Evolutionary conservation across 768 basidiomycete genomes (phyloP).

Genomic region (Calocybe gangraenosa): DNA sequence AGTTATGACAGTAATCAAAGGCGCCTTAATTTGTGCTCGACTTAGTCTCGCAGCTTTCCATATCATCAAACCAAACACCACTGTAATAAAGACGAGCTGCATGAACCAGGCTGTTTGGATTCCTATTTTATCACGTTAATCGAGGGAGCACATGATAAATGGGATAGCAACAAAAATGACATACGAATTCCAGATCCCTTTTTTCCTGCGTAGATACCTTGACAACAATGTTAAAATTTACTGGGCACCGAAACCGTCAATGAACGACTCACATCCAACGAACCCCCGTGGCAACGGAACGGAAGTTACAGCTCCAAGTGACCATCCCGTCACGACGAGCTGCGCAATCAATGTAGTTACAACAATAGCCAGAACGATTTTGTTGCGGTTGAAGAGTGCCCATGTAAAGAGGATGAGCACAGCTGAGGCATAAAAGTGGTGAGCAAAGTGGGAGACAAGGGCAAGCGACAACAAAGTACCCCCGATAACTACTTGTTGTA

Average conservation of each 20-base stretch:
- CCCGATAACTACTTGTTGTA: conserved; percentile 12
- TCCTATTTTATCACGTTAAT: not conserved
- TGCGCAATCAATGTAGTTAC: conserved; percentile 3
- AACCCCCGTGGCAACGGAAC: conserved; percentile 11
- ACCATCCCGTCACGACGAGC: conserved; percentile 14
- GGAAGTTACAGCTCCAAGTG: conserved; percentile 10
- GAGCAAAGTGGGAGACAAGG: not conserved
- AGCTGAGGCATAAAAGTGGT: not conserved
- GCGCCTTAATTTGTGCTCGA: conserved; percentile 7
- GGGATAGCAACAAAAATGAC: not conserved
- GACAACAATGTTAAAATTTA: not conserved
- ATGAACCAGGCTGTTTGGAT: conserved; percentile 14
- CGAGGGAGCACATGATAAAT: not conserved
- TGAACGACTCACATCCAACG: conserved; percentile 8
- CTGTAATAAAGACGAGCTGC: conserved; percentile 13
- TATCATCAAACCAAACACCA: conserved; percentile 16
- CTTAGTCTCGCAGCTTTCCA: conserved; percentile 12
- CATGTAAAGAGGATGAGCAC: conserved; percentile 12
- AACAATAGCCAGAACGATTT: conserved; percentile 2
- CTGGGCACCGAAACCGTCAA: not conserved
- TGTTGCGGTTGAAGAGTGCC: conserved; percentile 10
- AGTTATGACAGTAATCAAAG: conserved; percentile 11
- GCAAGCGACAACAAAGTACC: not conserved
- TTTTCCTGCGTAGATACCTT: conserved; percentile 14
- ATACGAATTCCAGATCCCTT: conserved; percentile 10